These are phyloP conservation scores for Exserohilum rostratum DNA, from an alignment of 2,329 filamentous ascomycete genomes.

Conservation along the genomic window DNA sequence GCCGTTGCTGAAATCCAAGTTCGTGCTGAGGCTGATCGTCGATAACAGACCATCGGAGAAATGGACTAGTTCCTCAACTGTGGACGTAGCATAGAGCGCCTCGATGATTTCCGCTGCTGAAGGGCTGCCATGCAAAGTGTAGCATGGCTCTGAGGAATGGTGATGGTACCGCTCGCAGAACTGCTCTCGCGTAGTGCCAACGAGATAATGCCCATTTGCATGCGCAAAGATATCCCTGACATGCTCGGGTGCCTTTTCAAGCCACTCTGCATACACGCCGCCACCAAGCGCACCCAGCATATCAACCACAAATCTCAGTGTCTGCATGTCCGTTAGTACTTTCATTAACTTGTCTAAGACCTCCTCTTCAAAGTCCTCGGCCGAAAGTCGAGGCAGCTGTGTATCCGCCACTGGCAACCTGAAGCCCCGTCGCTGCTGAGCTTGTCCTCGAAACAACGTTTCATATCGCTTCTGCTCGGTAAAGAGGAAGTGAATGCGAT, in stretches of 20 bases:
- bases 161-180: constrained; percentile 5
- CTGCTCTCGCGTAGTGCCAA: background rate
- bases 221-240: background rate
- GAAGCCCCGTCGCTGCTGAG: background rate
- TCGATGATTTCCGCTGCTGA: background rate
- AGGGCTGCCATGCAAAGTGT: background rate
- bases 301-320: background rate
- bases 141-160: background rate
- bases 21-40: background rate
- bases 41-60: background rate
- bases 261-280: background rate
- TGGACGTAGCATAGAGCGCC: background rate
- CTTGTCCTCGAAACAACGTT: background rate
- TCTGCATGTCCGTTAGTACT: background rate
- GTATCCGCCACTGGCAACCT: background rate
- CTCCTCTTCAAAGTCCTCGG: background rate
- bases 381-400: background rate
- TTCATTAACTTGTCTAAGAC: background rate
- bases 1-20: background rate
- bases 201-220: background rate
- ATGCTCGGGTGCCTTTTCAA: background rate
- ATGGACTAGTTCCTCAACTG: background rate
- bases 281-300: background rate
- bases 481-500: background rate
- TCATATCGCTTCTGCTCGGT: background rate